Evolutionary conservation across 768 basidiomycete genomes (phyloP).

Genomic region (Mrakia blollopis): DNA sequence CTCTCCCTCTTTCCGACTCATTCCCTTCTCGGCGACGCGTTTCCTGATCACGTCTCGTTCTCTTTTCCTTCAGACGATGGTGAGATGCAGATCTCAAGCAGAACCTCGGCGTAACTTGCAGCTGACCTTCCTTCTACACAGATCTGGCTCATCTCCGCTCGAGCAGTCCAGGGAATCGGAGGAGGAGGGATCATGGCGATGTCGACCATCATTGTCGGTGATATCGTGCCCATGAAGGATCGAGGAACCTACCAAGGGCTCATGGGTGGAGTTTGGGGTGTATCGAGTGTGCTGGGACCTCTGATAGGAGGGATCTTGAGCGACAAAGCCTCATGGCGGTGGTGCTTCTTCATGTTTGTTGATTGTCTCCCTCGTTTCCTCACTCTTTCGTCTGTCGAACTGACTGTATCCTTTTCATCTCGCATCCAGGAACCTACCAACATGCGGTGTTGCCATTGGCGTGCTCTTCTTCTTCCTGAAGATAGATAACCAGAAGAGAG

Average conservation of each 20-base stretch:
- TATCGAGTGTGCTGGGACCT: slow-evolving; percentile 25
- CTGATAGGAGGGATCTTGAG: slow-evolving; percentile 30
- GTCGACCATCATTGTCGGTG: slow-evolving; percentile 17
- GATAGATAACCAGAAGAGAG: neutral
- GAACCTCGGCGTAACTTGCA: too few relatives aligned
- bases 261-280: slow-evolving; percentile 32
- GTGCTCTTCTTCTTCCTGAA: slow-evolving; percentile 26
- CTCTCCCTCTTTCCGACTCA: neutral
- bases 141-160: slow-evolving; percentile 67
- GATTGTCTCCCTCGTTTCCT: neutral
- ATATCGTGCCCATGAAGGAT: slow-evolving; percentile 21
- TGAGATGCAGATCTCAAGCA: too few relatives aligned
- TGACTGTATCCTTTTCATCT: neutral
- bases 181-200: slow-evolving; percentile 21
- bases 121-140: too few relatives aligned
- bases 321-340: slow-evolving; percentile 24
- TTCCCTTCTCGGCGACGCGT: neutral
- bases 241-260: slow-evolving; percentile 27
- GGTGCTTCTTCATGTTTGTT: slow-evolving; percentile 31
- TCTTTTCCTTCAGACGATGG: slow-evolving; percentile 62
- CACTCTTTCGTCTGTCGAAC: neutral
- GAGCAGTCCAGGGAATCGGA: slow-evolving; percentile 70
- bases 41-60: neutral
- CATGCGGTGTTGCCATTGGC: slow-evolving; percentile 15
- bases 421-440: slow-evolving; percentile 24